Conservation (phyloP, 208 protist genomes). For the Blechomonas ayalai region DNA sequence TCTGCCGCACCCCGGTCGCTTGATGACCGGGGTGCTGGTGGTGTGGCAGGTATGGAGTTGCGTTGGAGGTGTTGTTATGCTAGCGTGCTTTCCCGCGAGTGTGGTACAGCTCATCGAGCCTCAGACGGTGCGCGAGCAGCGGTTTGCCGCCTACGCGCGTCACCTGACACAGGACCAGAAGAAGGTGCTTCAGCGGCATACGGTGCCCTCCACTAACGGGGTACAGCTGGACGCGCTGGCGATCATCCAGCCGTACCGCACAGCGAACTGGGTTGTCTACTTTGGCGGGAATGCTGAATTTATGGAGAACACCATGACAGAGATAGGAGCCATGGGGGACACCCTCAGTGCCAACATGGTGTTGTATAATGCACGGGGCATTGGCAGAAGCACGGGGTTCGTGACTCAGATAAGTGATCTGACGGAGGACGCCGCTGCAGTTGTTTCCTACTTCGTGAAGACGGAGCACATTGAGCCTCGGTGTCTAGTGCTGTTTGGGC, state of each 20-base stretch:
- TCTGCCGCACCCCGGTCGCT: neutral
- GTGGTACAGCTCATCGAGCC: constrained; percentile 25
- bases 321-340: constrained; percentile 20
- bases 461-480: constrained; percentile 22
- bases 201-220: constrained; percentile 14
- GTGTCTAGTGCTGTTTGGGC: constrained; percentile 62
- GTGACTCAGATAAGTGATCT: constrained; percentile 39
- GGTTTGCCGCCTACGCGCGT: constrained; percentile 8
- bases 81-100: constrained; percentile 49
- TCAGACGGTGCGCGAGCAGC: constrained; percentile 20
- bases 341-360: constrained; percentile 53
- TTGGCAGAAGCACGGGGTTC: constrained; percentile 63
- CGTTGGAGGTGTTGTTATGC: constrained; percentile 32
- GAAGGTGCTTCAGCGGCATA: constrained; percentile 12
- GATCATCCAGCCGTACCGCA: constrained; percentile 18
- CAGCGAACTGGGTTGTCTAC: constrained; percentile 64
- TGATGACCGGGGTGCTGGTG: constrained; percentile 3
- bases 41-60: constrained; percentile 41
- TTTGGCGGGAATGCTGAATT: constrained; percentile 79
- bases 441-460: constrained; percentile 22
- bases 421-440: constrained; percentile 46
- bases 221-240: constrained; percentile 37
- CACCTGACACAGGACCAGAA: constrained; percentile 10
- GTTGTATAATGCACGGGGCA: constrained; percentile 70
- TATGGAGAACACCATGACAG: constrained; percentile 37